Base-by-base conservation (phyloP, 371 early-diverging fungal species). In the Circinella minor region DNA sequence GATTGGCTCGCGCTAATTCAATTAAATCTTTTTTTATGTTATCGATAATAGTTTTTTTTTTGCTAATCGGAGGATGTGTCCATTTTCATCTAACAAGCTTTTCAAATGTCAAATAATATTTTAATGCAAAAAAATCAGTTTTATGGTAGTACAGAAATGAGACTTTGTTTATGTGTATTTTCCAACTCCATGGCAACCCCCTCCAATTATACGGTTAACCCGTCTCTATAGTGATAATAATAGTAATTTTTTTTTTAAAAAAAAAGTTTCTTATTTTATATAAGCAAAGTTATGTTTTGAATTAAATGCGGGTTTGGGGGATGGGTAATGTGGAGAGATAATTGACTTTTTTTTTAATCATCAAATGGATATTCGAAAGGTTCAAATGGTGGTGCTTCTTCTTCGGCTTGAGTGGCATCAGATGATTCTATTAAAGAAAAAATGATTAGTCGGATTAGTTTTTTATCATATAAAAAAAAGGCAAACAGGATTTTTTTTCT, bases 291-390 rank as follows among this genome's bases (percentile, higher is more conserved):
- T 57, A 27, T 27, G 27, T 27, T 34, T 57, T 57, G 11, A 7
- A 51, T 51, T 51, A n/a, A 57, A 57, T 57, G 57, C 57, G 51
- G 51, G 51, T 13, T 13, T 51, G 51, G 51, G 51, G 51, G n/a
- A 51, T 43, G 43, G 51, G 15, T 51, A 13, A n/a, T 47, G 47
- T 27, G 27, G 27, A 27, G 27, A 27, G 27, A 27, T 43, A 9
- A 43, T 43, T 43, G 11, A 9, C 9, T 43, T 43, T 43, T 15
- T 38, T 61, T 43, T 79, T 81, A 86, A 65, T 86, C 82, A 43
- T 86, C 92, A 76, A 92, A 93, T 11, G 92, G 91, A 70, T 94
- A 95, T 74, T 93, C 93, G 70, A 96, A 96, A 10, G 96, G 94
- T 77, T 91, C 94, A 34, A 95, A 95, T 67, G 94, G 91, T 47